phyloP scores from a whole-genome alignment of 805 yeast genomes.

The Ogataea neopini region DNA sequence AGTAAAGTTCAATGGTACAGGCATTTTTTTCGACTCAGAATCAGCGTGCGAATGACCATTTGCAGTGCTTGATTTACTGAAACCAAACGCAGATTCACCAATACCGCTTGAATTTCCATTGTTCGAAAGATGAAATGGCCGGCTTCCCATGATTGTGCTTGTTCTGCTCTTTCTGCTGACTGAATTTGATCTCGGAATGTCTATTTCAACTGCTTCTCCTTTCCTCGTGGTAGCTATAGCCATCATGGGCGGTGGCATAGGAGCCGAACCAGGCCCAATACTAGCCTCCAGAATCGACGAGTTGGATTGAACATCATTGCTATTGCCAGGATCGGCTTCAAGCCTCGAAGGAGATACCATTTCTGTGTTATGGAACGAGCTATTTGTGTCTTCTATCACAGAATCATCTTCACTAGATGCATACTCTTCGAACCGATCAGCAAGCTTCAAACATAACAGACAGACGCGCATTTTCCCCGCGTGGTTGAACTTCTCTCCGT shows the following conservation, averaged over 20 bases:
- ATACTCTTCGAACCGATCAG: slow-evolving; percentile 66
- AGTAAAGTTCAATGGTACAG: slow-evolving; percentile 27
- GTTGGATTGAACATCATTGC: slow-evolving; percentile 8
- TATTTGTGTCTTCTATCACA: slow-evolving; percentile 37
- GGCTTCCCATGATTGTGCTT: slow-evolving; percentile 17
- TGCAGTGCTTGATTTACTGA: not conserved
- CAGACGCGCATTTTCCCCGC: slow-evolving; percentile 78
- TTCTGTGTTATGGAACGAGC: slow-evolving; percentile 22
- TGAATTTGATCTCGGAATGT: slow-evolving; percentile 36
- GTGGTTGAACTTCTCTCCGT: slow-evolving; percentile 64
- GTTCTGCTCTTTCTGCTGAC: slow-evolving; percentile 30
- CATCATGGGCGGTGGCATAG: slow-evolving; percentile 66
- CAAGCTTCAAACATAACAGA: slow-evolving; percentile 61
- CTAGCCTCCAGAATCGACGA: slow-evolving; percentile 13
- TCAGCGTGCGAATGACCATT: slow-evolving; percentile 1
- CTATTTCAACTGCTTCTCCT: slow-evolving; percentile 79
- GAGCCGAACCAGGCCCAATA: slow-evolving; percentile 35
- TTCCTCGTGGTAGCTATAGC: slow-evolving; percentile 80
- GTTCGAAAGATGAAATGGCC: slow-evolving; percentile 17
- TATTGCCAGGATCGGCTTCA: slow-evolving; percentile 14
- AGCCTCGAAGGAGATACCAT: slow-evolving; percentile 18
- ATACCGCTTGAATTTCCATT: not conserved
- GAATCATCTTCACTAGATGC: slow-evolving; percentile 64
- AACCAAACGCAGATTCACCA: not conserved
- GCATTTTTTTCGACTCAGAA: slow-evolving; percentile 16